phyloP scores from a whole-genome alignment of 768 basidiomycete species.

The Lentinula boryana region DNA sequence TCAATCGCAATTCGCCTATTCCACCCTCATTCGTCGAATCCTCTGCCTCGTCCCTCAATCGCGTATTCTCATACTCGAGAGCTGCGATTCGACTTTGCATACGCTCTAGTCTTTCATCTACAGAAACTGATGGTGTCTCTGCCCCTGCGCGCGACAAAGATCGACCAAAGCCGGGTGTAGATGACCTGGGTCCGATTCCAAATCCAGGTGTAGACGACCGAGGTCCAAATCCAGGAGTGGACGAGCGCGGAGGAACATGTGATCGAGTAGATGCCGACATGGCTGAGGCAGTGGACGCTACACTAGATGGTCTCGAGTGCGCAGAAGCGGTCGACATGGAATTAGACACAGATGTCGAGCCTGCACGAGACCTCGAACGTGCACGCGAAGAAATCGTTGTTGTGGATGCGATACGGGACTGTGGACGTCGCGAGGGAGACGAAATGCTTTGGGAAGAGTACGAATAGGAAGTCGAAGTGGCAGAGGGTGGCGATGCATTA shows the following conservation, averaged over 20 bases:
- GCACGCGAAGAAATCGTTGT: constrained; percentile 1
- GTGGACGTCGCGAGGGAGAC: constrained; percentile 25
- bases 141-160: neutral
- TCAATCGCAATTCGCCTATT: constrained; percentile 7
- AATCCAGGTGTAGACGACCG: constrained; percentile 4
- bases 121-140: neutral
- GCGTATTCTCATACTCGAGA: constrained; percentile 66
- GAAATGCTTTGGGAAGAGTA: constrained; percentile 17
- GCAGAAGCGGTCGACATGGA: neutral
- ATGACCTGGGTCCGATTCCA: constrained; percentile 1
- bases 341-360: neutral
- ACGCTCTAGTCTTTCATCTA: constrained; percentile 21
- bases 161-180: constrained; percentile 1
- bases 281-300: constrained; percentile 1
- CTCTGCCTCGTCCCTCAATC: constrained; percentile 26
- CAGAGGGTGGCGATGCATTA: neutral
- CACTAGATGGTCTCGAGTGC: constrained; percentile 2
- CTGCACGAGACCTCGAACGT: neutral
- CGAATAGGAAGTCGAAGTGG: constrained; percentile 25
- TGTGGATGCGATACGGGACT: constrained; percentile 1
- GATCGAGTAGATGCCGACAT: neutral
- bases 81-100: constrained; percentile 50
- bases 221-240: constrained; percentile 2
- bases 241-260: neutral
- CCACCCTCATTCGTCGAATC: constrained; percentile 2